Base-by-base conservation (phyloP, 1,284 basidiomycete species). In the Somion occarium region DNA sequence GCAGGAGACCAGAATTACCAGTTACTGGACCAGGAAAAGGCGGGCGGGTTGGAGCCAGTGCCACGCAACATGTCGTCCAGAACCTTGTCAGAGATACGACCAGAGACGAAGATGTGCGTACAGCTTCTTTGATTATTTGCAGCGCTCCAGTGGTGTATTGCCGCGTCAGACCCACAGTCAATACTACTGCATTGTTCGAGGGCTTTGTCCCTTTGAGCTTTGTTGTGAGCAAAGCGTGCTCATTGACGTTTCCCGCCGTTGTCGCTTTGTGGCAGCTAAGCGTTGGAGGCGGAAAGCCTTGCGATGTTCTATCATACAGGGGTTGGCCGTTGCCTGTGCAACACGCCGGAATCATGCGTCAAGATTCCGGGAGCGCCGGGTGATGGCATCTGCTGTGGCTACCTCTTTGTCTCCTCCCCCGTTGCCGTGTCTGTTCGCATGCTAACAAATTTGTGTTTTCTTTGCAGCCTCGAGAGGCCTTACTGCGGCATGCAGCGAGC, bases 41-140 rank as follows among this genome's bases (percentile, higher is more conserved):
- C 24, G 97, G 97, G 44, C 75, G 96, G 25, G 91, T 99, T 43
- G 97, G 97, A 22, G 90, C 93, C 34, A 93, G 91, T 69, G 96
- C 93, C 3, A 98, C 91, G 44, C 93, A 97, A 59, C 91, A 96
- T 63, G 82, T 98, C 55, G 93, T 99, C 41, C 93, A 97, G 70
- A 89, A 91, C 61, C 73, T 99, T 65, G 93, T 94, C 50, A 80
- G 89, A 64, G 91, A 94, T 65, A 90, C 85, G 55, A 90, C 88
- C 41, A 73, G 91, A 62, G 91, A 91, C 72, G 86, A 95, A 71
- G 94, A 98, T 72, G 93, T 96, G 73, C 79, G 93, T 91, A 53
- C 38, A 61, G 52, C 54, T 38, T 57, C 38, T 48, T 50, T 56
- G 50, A 49, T 48, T 49, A 27, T 50, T 38, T 20, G 15, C 20